These are phyloP conservation scores for Berkeleyomyces basicola DNA, from an alignment of 2,329 filamentous ascomycete species.

Conservation along the genomic window DNA sequence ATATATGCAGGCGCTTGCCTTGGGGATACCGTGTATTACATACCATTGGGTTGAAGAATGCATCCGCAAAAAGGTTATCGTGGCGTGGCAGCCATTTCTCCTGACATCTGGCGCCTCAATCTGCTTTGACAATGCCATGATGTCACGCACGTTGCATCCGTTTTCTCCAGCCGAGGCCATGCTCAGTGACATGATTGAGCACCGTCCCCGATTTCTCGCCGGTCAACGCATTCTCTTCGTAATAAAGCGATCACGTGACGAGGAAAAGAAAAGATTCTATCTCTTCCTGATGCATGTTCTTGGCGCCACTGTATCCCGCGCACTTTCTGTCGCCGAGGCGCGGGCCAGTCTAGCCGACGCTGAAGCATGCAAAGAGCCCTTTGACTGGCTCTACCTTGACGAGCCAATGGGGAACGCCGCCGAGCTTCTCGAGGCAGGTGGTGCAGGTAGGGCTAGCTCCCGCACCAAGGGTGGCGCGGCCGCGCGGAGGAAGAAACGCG, in stretches of 20 bases:
- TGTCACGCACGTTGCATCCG: slow-evolving; percentile 50
- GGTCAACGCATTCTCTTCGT: slow-evolving; percentile 56
- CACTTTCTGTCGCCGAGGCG: slow-evolving; percentile 49
- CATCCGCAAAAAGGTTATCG: slow-evolving; percentile 38
- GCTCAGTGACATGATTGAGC: slow-evolving; percentile 39
- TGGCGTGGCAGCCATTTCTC: slow-evolving; percentile 68
- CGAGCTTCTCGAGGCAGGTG: slow-evolving; percentile 26
- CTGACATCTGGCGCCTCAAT: slow-evolving; percentile 69
- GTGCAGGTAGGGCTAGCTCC: slow-evolving; percentile 1
- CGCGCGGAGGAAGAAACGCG: slow-evolving; percentile 15
- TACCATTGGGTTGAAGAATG: slow-evolving; percentile 68
- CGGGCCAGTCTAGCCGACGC: slow-evolving; percentile 34
- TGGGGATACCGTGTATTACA: slow-evolving; percentile 75
- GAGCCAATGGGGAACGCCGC: slow-evolving; percentile 40
- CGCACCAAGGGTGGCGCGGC: neutral
- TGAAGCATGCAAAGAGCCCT: slow-evolving; percentile 24
- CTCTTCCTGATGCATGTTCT: slow-evolving; percentile 66
- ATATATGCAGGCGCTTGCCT: slow-evolving; percentile 84
- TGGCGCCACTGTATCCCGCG: slow-evolving; percentile 54
- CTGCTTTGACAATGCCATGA: slow-evolving; percentile 58
- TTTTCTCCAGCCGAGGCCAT: slow-evolving; percentile 42
- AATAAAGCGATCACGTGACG: slow-evolving; percentile 43
- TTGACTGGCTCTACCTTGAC: slow-evolving; percentile 69
- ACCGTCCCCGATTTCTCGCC: slow-evolving; percentile 45
- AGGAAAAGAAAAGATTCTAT: slow-evolving; percentile 48